Base-by-base conservation (phyloP, 106 monocot genomes). In the Alisma plantagoaquatica region DNA sequence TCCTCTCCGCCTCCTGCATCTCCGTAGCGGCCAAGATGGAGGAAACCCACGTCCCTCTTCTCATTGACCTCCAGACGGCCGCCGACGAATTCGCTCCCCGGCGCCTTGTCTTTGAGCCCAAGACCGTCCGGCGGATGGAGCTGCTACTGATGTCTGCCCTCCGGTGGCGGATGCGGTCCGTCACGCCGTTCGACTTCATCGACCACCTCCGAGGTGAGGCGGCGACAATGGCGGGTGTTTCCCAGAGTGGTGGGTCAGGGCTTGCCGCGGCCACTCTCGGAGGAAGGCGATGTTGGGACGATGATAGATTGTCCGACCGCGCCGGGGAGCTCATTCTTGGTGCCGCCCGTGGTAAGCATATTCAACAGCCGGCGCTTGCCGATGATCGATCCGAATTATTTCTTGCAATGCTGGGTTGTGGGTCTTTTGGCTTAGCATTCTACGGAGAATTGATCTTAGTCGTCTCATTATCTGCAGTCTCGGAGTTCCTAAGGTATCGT, bases 21-120 rank as follows among this genome's bases (percentile, higher is more conserved):
- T 77, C 84, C 21, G 65, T 91, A 33, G 91, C 91, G 26, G 77
- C 84, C 42, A 91, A 91, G 68, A 78, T 91, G 81, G 84, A 80
- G 58, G 91, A 91, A 66, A 78, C 81, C 18, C 56, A 69, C 32
- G 77, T 77, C 12, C 84, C 91, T 3, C 45, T 70, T 17, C 52
- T 81, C 28, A 51, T 73, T 5, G 84, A 81, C 33, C 65, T 85
- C 20, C 84, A 84, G 65, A 23, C n/a, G n/a, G n/a, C n/a, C n/a
- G n/a, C n/a, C n/a, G n/a, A n/a, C n/a, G n/a, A n/a, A n/a, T n/a
- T 69, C 24, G 29, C 57, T 27, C 75, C 60, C 2, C 74, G 80
- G 11, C 52, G 42, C 3, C 79, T 55, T 60, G 59, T 78, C 33
- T 91, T 84, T 68, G 77, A 78, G 27, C 62, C 84, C 17, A 43